phyloP scores from a whole-genome alignment of 2,329 filamentous ascomycete genomes.

The Calonectria pauciramosa region DNA sequence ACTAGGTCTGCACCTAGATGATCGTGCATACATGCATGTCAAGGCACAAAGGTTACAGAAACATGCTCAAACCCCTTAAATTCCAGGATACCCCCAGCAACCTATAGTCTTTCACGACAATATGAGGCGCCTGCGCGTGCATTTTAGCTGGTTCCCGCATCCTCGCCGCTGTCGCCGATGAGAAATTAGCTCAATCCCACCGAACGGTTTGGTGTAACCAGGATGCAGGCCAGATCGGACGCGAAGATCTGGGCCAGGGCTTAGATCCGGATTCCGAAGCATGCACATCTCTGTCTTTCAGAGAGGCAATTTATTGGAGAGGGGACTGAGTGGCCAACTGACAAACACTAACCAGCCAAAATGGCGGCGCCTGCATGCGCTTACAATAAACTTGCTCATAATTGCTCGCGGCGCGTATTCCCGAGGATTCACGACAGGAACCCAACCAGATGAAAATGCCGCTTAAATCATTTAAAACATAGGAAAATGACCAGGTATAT shows the following conservation, averaged over 20 bases:
- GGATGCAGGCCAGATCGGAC: conserved; percentile 2
- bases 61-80: neutral
- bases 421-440: neutral
- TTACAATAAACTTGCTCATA: conserved; percentile 25
- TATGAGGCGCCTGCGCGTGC: neutral
- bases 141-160: neutral
- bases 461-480: neutral
- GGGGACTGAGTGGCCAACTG: neutral
- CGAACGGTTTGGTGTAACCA: neutral
- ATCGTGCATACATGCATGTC: neutral
- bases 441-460: neutral
- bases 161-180: neutral
- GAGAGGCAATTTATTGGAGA: conserved; percentile 5
- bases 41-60: neutral
- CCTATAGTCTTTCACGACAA: neutral
- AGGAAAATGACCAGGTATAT: neutral
- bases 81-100: neutral
- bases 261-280: neutral
- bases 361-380: neutral
- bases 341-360: neutral
- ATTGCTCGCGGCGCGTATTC: conserved; percentile 6
- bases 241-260: conserved; percentile 10
- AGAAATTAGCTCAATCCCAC: conserved; percentile 14
- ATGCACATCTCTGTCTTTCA: neutral
- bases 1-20: neutral